Conservation (phyloP, 768 basidiomycete species). For the Phaeolepiota aurea region DNA sequence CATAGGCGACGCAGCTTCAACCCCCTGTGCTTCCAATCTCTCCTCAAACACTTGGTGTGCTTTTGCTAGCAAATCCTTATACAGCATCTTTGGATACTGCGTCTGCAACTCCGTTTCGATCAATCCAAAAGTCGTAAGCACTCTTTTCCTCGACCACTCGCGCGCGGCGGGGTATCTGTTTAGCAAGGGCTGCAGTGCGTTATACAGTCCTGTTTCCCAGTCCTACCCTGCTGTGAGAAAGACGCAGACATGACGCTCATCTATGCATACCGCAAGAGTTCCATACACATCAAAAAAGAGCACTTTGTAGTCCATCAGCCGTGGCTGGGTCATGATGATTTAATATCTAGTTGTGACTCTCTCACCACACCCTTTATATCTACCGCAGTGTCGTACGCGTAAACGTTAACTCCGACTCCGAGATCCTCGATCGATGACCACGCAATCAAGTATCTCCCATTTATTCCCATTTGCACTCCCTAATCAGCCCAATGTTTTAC, state of each 20-base stretch:
- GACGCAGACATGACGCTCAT: not conserved
- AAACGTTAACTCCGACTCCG: too few species aligned
- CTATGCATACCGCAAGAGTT: constrained; percentile 46
- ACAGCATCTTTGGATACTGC: constrained; percentile 50
- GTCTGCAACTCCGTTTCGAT: constrained; percentile 52
- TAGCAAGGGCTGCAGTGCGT: constrained; percentile 45
- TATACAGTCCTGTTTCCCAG: constrained; percentile 66
- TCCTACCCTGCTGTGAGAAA: constrained; percentile 27
- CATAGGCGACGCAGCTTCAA: too few species aligned
- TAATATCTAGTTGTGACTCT: too few species aligned
- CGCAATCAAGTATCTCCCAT: too few species aligned
- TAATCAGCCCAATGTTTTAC: too few species aligned
- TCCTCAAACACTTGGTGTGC: constrained; percentile 28
- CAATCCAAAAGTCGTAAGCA: constrained; percentile 38
- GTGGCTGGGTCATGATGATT: too few species aligned
- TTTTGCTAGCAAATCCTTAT: constrained; percentile 52
- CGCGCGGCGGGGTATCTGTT: constrained; percentile 27
- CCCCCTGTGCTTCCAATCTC: constrained; percentile 23
- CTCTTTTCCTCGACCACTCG: constrained; percentile 41
- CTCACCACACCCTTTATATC: too few species aligned
- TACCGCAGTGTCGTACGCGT: too few species aligned
- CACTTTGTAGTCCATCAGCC: constrained; percentile 38
- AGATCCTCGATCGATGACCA: too few species aligned
- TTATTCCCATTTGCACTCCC: too few species aligned
- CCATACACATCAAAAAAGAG: constrained; percentile 75